A percentile compares a stretch with the other conserved stretches of the same genome.
Evolutionary conservation across 495 filamentous ascomycete genomes (phyloP).

Genomic region (Parmelia sp.): DNA sequence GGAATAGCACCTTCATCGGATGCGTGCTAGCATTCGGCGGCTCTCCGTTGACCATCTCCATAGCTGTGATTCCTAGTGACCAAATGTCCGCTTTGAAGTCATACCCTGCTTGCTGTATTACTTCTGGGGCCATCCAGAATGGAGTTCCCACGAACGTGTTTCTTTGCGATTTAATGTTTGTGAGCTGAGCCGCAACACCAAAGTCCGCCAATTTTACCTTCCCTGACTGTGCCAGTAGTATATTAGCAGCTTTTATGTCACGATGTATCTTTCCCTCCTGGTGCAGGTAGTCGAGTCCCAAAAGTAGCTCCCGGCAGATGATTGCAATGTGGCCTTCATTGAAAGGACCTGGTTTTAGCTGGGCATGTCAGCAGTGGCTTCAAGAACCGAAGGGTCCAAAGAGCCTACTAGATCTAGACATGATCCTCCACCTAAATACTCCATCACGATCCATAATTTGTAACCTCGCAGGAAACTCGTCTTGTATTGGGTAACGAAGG

Average conservation of each 20-base stretch:
- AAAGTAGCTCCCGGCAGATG: constrained; percentile 83
- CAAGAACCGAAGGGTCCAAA: not conserved
- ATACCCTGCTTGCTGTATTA: constrained; percentile 94
- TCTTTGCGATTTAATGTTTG: constrained; percentile 94
- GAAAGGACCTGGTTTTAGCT: constrained; percentile 91
- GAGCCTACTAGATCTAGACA: constrained; percentile 76
- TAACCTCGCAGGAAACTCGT: constrained; percentile 88
- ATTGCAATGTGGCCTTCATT: constrained; percentile 90
- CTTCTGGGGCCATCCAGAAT: constrained; percentile 99
- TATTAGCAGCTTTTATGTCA: constrained; percentile 95
- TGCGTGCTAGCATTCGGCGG: constrained; percentile 86
- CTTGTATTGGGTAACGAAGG: constrained; percentile 93
- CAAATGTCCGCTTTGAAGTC: constrained; percentile 98
- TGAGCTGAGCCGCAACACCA: constrained; percentile 91
- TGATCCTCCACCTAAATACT: constrained; percentile 88
- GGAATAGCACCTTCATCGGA: constrained; percentile 98
- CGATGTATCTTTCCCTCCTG: constrained; percentile 93
- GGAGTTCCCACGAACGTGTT: constrained; percentile 99
- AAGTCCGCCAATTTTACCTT: constrained; percentile 98
- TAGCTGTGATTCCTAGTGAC: constrained; percentile 93
- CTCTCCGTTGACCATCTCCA: constrained; percentile 88
- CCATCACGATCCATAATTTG: constrained; percentile 99
- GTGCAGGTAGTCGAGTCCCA: constrained; percentile 90
- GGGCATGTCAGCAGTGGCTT: constrained; percentile 29
- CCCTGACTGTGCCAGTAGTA: constrained; percentile 77